Percentiles rank a stretch among this genome's conserved stretches.
Evolutionary conservation across 2,329 filamentous ascomycete species (phyloP).

Genomic region (Huntiella decipiens): DNA sequence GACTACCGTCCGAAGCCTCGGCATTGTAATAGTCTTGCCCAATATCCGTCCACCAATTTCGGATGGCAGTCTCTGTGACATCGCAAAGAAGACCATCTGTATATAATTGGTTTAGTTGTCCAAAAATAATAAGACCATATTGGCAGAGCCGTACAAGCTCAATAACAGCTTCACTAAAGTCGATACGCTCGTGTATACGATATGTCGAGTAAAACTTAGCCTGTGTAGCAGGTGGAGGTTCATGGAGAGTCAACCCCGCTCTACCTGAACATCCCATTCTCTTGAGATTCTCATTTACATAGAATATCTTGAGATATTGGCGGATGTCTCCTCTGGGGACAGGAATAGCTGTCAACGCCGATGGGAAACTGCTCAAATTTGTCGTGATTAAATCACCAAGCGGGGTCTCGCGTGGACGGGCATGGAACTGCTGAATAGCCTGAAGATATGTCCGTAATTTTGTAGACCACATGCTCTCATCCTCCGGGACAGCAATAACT

Average conservation of each 20-base stretch:
- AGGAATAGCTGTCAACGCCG: constrained; percentile 74
- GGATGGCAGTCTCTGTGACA: constrained; percentile 72
- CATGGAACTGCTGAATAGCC: constrained; percentile 69
- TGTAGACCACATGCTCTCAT: constrained; percentile 63
- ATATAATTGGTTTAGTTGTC: constrained; percentile 70
- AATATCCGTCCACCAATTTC: constrained; percentile 91
- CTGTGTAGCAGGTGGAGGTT: constrained; percentile 62
- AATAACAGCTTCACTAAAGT: constrained; percentile 58
- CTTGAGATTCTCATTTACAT: constrained; percentile 89
- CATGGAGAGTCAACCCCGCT: constrained; percentile 61
- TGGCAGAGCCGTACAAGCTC: constrained; percentile 88
- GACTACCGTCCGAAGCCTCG: constrained; percentile 78
- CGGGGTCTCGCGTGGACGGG: constrained; percentile 60
- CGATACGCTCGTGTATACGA: constrained; percentile 64
- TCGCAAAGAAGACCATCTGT: constrained; percentile 87
- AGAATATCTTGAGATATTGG: constrained; percentile 64
- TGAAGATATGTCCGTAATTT: constrained; percentile 69
- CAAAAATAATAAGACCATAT: constrained; percentile 71
- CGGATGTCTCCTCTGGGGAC: constrained; percentile 73
- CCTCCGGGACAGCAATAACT: constrained; percentile 62
- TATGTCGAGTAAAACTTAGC: constrained; percentile 88
- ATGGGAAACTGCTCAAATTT: constrained; percentile 81
- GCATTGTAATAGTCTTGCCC: constrained; percentile 82
- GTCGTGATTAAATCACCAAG: constrained; percentile 83
- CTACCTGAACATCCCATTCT: constrained; percentile 80